Base-by-base conservation (phyloP, 345 rosid genomes). In the Fremontodendron californicum region DNA sequence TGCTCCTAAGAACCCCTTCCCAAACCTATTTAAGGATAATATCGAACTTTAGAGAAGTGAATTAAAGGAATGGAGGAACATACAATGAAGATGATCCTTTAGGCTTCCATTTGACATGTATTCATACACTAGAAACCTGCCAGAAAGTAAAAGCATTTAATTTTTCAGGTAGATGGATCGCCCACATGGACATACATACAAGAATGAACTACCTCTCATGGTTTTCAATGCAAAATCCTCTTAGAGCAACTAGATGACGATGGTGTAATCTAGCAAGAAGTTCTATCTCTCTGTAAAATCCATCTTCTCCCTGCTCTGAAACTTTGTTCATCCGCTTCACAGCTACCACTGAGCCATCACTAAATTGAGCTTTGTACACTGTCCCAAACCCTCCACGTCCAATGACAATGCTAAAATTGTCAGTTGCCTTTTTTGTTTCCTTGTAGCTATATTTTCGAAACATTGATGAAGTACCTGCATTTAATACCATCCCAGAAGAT, bases 311-410 rank as follows among this genome's bases (percentile, higher is more conserved):
- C 84, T 93, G 97, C 84, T 88, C 90, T n/a, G 91, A 92, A 67
- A 85, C 81, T 77, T 79, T 92, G 87, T 93, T 78, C 98, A 91
- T 92, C 75, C 80, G 82, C 83, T 96, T 96, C 74, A 92, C 97
- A 12, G 98, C 97, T 31, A 82, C 80, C 46, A 87, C 85, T 75
- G 84, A 84, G 67, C 97, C 97, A 80, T 91, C 91, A 79, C 81
- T 84, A 65, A 93, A 89, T 74, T 89, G 87, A 77, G 92, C 98
- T 84, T 86, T 92, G 80, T 90, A 86, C 69, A 96, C 94, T 12
- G 93, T 93, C 78, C 98, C 99, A 77, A 93, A 96, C 3, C 98
- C 98, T 54, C 99, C 99, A 71, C 84, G 86, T 74, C 99, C 99
- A 81, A 96, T 86, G 54, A 90, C 68, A 6, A 85, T 82, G 71